These are phyloP conservation scores for Talaromyces marneffei DNA, from an alignment of 2,329 filamentous ascomycete genomes.

Conservation along the genomic window DNA sequence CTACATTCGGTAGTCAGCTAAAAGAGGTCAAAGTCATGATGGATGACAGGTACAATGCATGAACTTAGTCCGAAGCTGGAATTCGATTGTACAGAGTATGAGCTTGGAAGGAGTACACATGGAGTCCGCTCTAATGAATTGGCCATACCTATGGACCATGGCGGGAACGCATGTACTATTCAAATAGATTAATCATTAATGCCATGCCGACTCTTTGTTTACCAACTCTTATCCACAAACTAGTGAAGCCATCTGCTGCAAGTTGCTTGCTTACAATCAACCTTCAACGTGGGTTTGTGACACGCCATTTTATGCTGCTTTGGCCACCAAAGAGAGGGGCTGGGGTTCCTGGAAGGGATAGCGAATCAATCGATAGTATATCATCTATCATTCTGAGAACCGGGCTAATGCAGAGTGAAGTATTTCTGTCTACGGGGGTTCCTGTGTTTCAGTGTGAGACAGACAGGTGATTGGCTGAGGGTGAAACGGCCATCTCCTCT, in stretches of 20 bases:
- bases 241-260: conserved; percentile 7
- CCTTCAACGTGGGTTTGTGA: conserved; percentile 11
- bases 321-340: not conserved
- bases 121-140: not conserved
- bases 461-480: conserved; percentile 8
- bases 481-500: conserved; percentile 8
- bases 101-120: not conserved
- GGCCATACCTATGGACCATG: too few relatives aligned
- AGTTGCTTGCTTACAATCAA: not conserved
- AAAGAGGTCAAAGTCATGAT: conserved; percentile 1
- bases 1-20: not conserved
- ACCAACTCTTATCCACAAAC: not conserved
- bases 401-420: not conserved
- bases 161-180: not conserved
- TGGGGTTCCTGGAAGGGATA: not conserved
- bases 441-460: conserved; percentile 9
- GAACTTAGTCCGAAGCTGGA: not conserved
- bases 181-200: not conserved
- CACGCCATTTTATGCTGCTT: not conserved
- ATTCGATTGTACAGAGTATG: not conserved
- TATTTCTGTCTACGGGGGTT: not conserved
- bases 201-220: not conserved
- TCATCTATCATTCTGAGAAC: not conserved
- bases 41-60: not conserved
- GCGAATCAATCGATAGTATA: not conserved